Base-by-base conservation (phyloP, 2,329 filamentous ascomycete genomes). In the Xylaria sp. region DNA sequence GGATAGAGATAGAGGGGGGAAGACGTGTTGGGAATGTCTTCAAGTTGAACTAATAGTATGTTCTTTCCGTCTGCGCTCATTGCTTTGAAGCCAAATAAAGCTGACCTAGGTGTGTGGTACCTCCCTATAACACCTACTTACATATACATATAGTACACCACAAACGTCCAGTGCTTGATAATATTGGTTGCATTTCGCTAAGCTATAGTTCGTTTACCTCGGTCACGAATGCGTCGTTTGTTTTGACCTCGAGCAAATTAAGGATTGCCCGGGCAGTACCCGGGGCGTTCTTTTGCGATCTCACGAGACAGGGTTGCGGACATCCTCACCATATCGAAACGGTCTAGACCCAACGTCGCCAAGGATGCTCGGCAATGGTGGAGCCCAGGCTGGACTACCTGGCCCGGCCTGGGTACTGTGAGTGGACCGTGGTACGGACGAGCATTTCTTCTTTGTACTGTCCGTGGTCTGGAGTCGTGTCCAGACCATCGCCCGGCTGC, bases 301-400 rank as follows among this genome's bases (percentile, higher is more conserved):
- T 50, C 42, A 47, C 51, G 23, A 47, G 55, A 42, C 59, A 60
- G 55, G 59, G 48, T 54, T 55, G 44, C 48, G 61, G 50, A 23
- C 61, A 54, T 25, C 57, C 58, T 61, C 60, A 51, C 58, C 61
- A 40, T 37, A 53, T 63, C 21, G 23, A 48, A 27, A 67, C 23
- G 65, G 69, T 71, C 70, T 72, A 72, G 70, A 48, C 70, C 69
- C 61, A 47, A 35, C 47, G 29, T 23, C 48, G 51, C 35, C 64
- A 68, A 59, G 66, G 64, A 48, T 63, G 60, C 54, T 69, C 60
- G 53, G 55, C 63, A 57, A 18, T 21, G 53, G 69, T 70, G 65
- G 68, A 65, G 66, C 53, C 53, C 47, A 50, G 32, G 40, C 44
- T 65, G 44, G 65, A 66, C 55, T 44, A 44, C 40, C 16, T n/a